phyloP scores from a whole-genome alignment of 768 basidiomycete genomes.

The Tylopilus cervinicoccineus region DNA sequence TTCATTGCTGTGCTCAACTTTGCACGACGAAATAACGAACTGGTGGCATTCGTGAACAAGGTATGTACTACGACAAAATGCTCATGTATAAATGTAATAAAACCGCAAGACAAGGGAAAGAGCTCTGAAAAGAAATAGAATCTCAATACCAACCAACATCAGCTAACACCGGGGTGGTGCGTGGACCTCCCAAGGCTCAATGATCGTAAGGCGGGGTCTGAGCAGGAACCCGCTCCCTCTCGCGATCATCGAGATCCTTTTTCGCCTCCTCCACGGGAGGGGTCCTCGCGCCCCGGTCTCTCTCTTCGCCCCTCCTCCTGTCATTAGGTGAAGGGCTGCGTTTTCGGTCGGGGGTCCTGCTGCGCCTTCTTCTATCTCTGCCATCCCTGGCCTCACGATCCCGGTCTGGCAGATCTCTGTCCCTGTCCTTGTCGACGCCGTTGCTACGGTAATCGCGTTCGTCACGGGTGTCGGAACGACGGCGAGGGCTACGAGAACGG shows the following conservation, averaged over 20 bases:
- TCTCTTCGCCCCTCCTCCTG: slow-evolving; percentile 41
- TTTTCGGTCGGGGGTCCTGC: slow-evolving; percentile 45
- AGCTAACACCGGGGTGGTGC: not conserved
- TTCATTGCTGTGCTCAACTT: not conserved
- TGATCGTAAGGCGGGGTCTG: slow-evolving; percentile 61
- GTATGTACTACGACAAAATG: slow-evolving; percentile 16
- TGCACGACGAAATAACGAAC: not conserved
- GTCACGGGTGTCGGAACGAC: slow-evolving; percentile 36
- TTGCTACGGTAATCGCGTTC: slow-evolving; percentile 38
- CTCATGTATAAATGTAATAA: slow-evolving; percentile 4
- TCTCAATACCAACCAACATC: slow-evolving; percentile 6
- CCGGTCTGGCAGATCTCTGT: slow-evolving; percentile 30
- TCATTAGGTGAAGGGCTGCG: slow-evolving; percentile 41
- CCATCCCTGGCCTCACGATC: slow-evolving; percentile 36
- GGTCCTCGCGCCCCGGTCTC: slow-evolving; percentile 48
- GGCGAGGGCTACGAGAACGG: slow-evolving; percentile 54
- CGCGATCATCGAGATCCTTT: slow-evolving; percentile 43
- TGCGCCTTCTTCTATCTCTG: slow-evolving; percentile 47
- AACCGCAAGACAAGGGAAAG: not conserved
- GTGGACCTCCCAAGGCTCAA: slow-evolving; percentile 24
- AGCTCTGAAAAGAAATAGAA: not conserved
- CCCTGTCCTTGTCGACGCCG: slow-evolving; percentile 35
- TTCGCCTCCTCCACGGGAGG: slow-evolving; percentile 43
- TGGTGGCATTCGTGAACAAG: slow-evolving; percentile 17
- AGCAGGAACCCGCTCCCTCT: slow-evolving; percentile 44